Evolutionary conservation across 371 early-diverging fungal species (phyloP), one percentile per base, ranked within the genome.

Genomic region (Thermomucor indicae-seudaticae): DNA sequence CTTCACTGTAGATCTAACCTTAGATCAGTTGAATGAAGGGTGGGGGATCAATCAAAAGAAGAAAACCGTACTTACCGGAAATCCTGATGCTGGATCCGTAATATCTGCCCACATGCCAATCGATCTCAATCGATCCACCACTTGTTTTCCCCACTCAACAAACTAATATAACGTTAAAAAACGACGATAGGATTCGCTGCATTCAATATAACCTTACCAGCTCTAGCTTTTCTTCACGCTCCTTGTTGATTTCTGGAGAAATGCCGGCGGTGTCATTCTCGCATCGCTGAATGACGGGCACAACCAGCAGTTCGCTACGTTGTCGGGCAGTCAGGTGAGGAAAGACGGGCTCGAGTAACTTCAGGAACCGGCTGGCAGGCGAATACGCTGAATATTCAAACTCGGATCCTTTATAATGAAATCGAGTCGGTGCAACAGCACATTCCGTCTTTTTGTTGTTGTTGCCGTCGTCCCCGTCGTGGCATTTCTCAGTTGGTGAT

Each of bases 31-130:
- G 16, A 47, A 37, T 31, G 2, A 14, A 29, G 14, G 48, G 37
- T 27, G 40, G 32, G 27, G 29, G 19, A 24, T n/a, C 23, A 31
- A 32, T 49, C 34, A 0, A 51, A 41, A 17, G 12, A 34, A 54
- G n/a, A n/a, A n/a, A n/a, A n/a, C n/a, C n/a, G n/a, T n/a, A n/a
- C 66, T 68, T 71, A 88, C 81, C 1, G 95, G 90, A 68, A 81
- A 89, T 2, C 96, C 96, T 6, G 92, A 91, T 25, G 92, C 89
- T n/a, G 96, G 95, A 62, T 95, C 95, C 30, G 91, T 91, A 34
- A 91, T 65, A 71, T 95, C 96, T 0, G 89, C 89, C 92, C 92
- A 95, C 77, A 84, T 79, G 11, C 90, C 90, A 20, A 63, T 53
- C 5, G 61, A 57, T 29, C 63, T 69, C 11, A 93, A 62, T 2